Conservation (phyloP, 495 filamentous ascomycete species). For the Podospora comata region DNA sequence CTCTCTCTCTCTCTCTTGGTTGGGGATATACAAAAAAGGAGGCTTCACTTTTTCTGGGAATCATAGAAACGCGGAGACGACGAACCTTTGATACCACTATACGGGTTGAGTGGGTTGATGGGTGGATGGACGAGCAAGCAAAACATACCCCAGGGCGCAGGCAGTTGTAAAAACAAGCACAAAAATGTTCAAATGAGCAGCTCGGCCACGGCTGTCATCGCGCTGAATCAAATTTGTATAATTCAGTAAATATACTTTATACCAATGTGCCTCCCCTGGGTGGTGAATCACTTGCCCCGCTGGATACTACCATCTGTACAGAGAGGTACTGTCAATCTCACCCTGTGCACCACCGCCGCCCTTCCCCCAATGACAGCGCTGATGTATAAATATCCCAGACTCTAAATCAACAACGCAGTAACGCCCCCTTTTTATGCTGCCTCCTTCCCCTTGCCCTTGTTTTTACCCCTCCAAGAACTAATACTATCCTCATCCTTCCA, state of each 20-base stretch:
- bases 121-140: not conserved
- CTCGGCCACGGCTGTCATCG: not conserved
- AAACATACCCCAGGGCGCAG: not conserved
- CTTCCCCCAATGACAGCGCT: not conserved
- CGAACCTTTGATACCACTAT: not conserved
- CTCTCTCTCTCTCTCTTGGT: not conserved
- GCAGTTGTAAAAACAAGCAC: not conserved
- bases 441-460: slow-evolving; percentile 8
- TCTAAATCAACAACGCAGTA: not conserved
- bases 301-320: not conserved
- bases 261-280: not conserved
- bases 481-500: not conserved
- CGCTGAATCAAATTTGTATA: not conserved
- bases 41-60: not conserved
- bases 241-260: not conserved
- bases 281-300: not conserved
- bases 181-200: not conserved
- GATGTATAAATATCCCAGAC: not conserved
- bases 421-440: not conserved
- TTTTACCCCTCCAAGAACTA: slow-evolving; percentile 10
- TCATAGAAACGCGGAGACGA: not conserved
- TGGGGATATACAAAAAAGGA: not conserved
- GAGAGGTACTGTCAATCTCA: not conserved
- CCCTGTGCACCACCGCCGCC: not conserved
- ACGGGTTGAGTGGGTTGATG: not conserved